Base-by-base conservation (phyloP, 768 basidiomycete species). In the Boletus rex-veris region DNA sequence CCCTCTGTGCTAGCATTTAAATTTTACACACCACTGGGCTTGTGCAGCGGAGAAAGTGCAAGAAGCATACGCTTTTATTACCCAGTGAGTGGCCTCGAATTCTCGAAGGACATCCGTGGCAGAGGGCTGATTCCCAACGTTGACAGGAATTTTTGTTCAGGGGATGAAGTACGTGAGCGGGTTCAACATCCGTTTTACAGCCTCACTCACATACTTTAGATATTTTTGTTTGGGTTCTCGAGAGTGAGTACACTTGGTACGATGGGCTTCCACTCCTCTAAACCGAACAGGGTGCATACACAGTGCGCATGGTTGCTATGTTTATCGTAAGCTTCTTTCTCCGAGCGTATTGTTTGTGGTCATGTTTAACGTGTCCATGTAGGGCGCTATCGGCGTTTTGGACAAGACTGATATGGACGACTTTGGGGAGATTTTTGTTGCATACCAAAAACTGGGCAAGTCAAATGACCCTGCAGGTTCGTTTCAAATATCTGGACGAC, bases 181-280 rank as follows among this genome's bases (percentile, higher is more conserved):
- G 39, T 33, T 37, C 30, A 31, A 35, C 36, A 16, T 36, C n/a
- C 7, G 45, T 53, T 19, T 37, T 31, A 37, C 31, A 40, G 5
- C 39, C 9, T 28, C 35, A 37, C 53, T 61, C 26, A 64, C 54
- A n/a, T 53, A 28, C 35, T 11, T 8, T 52, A 89, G 87, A 83
- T 90, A 14, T 89, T 85, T 66, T 75, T 88, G 28, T 90, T 90
- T 67, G 88, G 88, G 7, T 89, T 89, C 67, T 88, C 86, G 15
- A 75, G 87, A 64, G 85, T 85, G 64, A 55, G 78, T 35, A 21
- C 12, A 21, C 45, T 42, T 44, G 11, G 24, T 10, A 19, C 24
- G 14, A 35, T 33, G 16, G 10, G 19, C 31, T 28, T 16, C 16
- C 18, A 26, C 21, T 33, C 28, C 43, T 43, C 55, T 67, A 8